These are phyloP conservation scores for Coccomyxa sp. DNA, from an alignment of 139 green algal species.

Conservation along the genomic window DNA sequence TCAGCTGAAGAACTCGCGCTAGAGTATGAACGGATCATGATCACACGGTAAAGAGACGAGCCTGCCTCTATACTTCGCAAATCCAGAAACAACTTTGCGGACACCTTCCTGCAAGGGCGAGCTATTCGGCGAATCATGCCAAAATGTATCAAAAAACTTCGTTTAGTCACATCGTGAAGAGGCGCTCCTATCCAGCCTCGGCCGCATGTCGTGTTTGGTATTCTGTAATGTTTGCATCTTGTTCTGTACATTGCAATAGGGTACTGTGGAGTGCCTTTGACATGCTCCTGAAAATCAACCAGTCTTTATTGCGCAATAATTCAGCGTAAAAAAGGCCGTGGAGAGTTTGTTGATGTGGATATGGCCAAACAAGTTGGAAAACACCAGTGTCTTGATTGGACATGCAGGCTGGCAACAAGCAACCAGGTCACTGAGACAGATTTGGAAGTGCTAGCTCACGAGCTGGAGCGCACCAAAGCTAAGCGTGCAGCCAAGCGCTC, in stretches of 20 bases:
- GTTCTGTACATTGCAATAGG: background rate
- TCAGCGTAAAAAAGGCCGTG: background rate
- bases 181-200: too few relatives aligned
- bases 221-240: background rate
- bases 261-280: too few relatives aligned
- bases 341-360: background rate
- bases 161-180: too few relatives aligned
- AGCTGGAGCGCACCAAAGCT: background rate
- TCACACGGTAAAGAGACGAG: background rate
- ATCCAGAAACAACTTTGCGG: background rate
- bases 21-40: background rate
- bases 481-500: slow-evolving; percentile 3
- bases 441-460: background rate
- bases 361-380: background rate
- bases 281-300: too few relatives aligned
- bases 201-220: too few relatives aligned
- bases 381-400: background rate
- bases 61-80: background rate
- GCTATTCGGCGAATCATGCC: too few relatives aligned
- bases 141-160: too few relatives aligned
- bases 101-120: background rate
- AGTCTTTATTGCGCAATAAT: too few relatives aligned
- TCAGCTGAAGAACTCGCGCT: background rate
- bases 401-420: background rate
- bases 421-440: background rate